A percentile compares a stretch with the other conserved stretches of the same genome.
These are phyloP conservation scores for Leccinum angustisporum DNA, from an alignment of 1,284 basidiomycete genomes.

Conservation along the genomic window DNA sequence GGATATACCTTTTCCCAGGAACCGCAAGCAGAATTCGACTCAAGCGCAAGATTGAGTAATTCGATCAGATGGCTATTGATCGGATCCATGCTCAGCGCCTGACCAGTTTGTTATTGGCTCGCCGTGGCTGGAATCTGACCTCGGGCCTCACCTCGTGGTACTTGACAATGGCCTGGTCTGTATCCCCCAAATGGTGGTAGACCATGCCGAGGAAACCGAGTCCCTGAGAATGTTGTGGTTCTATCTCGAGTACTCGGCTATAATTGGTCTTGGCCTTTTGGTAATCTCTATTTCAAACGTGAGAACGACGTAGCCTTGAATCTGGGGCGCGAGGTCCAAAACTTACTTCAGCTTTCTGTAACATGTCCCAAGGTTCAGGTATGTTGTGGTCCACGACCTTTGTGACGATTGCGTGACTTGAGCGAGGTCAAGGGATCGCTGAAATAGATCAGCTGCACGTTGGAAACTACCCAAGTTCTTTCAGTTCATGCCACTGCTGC, in stretches of 20 bases:
- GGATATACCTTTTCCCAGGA: conserved; percentile 34
- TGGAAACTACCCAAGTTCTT: conserved; percentile 47
- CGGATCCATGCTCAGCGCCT: conserved; percentile 83
- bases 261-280: conserved; percentile 73
- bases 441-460: conserved; percentile 70
- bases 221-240: conserved; percentile 76
- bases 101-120: conserved; percentile 16
- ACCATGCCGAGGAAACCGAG: conserved; percentile 85
- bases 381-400: conserved; percentile 82
- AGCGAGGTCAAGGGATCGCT: conserved; percentile 70
- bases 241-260: conserved; percentile 74
- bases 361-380: conserved; percentile 88
- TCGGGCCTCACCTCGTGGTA: conserved; percentile 76
- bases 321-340: background rate
- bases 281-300: conserved; percentile 50
- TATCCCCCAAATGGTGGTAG: conserved; percentile 68
- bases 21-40: conserved; percentile 43
- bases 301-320: conserved; percentile 3
- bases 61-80: conserved; percentile 86
- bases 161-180: conserved; percentile 78
- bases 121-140: background rate
- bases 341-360: conserved; percentile 75
- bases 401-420: conserved; percentile 83
- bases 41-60: conserved; percentile 81
- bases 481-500: conserved; percentile 2